A percentile compares a stretch with the other conserved stretches of the same genome.
phyloP scores from a whole-genome alignment of 2,329 filamentous ascomycete species.

The Sporothrix variecibatus region DNA sequence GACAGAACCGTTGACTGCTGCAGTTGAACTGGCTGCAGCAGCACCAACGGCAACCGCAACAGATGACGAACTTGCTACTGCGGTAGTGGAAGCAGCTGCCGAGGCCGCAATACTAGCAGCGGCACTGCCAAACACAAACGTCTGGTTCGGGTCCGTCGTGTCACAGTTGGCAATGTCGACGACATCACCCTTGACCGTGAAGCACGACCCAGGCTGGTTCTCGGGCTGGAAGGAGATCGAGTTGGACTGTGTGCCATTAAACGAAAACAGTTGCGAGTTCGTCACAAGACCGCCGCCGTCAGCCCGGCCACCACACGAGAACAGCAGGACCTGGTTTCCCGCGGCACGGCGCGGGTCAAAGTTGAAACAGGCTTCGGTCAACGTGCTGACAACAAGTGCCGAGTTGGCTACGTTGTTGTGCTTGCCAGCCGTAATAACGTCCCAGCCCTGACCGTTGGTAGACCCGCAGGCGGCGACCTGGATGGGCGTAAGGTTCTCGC shows the following conservation, averaged over 20 bases:
- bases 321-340: slow-evolving; percentile 57
- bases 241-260: slow-evolving; percentile 43
- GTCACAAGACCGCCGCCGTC: slow-evolving; percentile 55
- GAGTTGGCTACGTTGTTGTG: slow-evolving; percentile 52
- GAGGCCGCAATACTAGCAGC: slow-evolving; percentile 21
- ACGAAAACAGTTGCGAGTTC: slow-evolving; percentile 54
- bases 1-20: neutral
- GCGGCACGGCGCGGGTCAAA: slow-evolving; percentile 54
- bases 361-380: slow-evolving; percentile 61
- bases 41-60: neutral
- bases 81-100: neutral
- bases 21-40: neutral
- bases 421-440: slow-evolving; percentile 51
- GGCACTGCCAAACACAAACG: slow-evolving; percentile 42
- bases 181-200: slow-evolving; percentile 47
- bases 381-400: slow-evolving; percentile 56
- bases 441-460: slow-evolving; percentile 49
- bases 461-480: slow-evolving; percentile 48
- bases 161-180: slow-evolving; percentile 50
- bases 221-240: slow-evolving; percentile 48
- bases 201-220: slow-evolving; percentile 50
- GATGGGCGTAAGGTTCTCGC: slow-evolving; percentile 50
- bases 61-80: neutral
- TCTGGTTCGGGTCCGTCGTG: slow-evolving; percentile 44
- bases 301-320: slow-evolving; percentile 60